Base-by-base conservation (phyloP, 2,329 filamentous ascomycete species). In the Cucurbitaria berberidis region DNA sequence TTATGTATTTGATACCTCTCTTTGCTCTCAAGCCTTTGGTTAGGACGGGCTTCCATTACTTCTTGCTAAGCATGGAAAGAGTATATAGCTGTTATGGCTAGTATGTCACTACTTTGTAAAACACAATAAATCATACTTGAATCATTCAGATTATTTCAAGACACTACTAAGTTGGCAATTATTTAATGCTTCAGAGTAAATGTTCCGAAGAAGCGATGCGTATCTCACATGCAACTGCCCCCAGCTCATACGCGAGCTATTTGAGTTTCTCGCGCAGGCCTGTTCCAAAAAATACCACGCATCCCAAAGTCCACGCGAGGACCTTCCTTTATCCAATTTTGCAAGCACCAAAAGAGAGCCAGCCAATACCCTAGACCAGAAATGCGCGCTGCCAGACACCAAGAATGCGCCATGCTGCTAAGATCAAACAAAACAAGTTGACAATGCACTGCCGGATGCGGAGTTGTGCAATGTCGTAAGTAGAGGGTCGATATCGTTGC, bases 331-430 rank as follows among this genome's bases (percentile, higher is more conserved):
- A 34, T 34, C 30, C 39, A 42, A 42, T 42, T 42, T 42, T 42
- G 39, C 30, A 15, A 16, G 16, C 10, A 34, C 5, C 16, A 34
- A 34, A 34, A 5, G 30, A 15, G 13, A 34, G 30, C 15, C 30
- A 34, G 13, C 4, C 30, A 10, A 34, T 30, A 30, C 29, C 29
- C 29, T 7, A 30, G 13, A 30, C 39, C 42, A 18, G 35, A 29
- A 27, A 53, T 45, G 48, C 44, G 48, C 27, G 34, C 43, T 47
- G 41, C 24, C 38, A 41, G 48, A 56, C 45, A 50, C 53, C 50
- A 5, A 26, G 7, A 40, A 53, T 53, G 57, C 48, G 55, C 51
- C 53, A 55, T 58, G 57, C 50, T 60, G 55, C 47, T 57, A 47
- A 51, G 46, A 57, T 27, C 32, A 51, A 30, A 41, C 36, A 30